Percentiles rank a stretch among this genome's conserved stretches.
These are phyloP conservation scores for Fusarium solani-melongenae DNA, from an alignment of 2,329 filamentous ascomycete species.

Conservation along the genomic window DNA sequence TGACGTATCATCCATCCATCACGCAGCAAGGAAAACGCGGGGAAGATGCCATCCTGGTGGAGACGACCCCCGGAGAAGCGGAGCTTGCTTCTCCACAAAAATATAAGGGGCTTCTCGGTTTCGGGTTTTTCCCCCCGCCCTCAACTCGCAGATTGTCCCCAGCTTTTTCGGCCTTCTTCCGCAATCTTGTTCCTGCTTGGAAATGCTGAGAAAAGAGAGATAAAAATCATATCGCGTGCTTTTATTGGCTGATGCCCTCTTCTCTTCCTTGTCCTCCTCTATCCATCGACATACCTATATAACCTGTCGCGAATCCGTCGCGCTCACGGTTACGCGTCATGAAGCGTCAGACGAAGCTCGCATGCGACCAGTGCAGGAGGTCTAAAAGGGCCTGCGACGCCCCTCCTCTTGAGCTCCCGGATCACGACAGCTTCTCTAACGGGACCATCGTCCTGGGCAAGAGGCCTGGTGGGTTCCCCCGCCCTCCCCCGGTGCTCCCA, in stretches of 20 bases:
- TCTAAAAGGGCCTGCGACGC: constrained; percentile 42
- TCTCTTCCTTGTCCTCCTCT: background rate
- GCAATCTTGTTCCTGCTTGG: background rate
- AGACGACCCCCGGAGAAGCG: background rate
- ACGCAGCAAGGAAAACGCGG: background rate
- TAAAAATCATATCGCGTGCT: background rate
- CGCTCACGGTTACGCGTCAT: constrained; percentile 11
- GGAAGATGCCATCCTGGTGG: background rate
- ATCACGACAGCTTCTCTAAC: constrained; percentile 1
- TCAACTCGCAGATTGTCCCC: background rate
- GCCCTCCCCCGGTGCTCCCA: background rate
- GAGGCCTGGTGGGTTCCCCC: constrained; percentile 21
- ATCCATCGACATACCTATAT: background rate
- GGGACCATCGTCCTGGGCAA: constrained; percentile 10
- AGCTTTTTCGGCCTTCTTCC: background rate
- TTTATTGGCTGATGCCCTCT: background rate
- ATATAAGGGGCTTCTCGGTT: background rate
- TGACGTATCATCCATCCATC: background rate
- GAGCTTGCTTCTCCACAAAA: background rate
- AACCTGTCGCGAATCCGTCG: background rate
- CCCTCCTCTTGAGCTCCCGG: constrained; percentile 25
- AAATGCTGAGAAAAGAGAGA: background rate
- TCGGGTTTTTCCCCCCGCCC: background rate
- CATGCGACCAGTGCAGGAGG: constrained; percentile 40
- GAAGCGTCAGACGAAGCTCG: constrained; percentile 36